Conservation (phyloP, 2,329 filamentous ascomycete genomes). For the Verruconis gallopava region DNA sequence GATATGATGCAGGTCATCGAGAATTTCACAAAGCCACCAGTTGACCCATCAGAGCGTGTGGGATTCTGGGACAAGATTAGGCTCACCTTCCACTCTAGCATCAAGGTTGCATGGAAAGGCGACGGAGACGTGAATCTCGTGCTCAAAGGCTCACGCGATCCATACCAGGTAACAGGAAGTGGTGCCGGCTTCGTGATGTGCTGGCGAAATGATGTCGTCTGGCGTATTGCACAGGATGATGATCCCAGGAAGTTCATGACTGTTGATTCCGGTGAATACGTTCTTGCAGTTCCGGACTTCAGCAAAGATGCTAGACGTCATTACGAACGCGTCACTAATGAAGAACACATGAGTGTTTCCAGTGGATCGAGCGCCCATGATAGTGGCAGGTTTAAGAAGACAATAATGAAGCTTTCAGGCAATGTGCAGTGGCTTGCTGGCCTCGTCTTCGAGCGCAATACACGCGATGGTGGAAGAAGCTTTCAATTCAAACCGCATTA, state of each 20-base stretch:
- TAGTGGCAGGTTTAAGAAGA: slow-evolving; percentile 74
- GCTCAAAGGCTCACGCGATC: slow-evolving; percentile 83
- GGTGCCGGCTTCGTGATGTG: slow-evolving; percentile 97
- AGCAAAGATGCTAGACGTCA: slow-evolving; percentile 71
- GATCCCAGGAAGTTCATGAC: slow-evolving; percentile 91
- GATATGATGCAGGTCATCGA: slow-evolving; percentile 99
- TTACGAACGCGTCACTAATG: slow-evolving; percentile 30
- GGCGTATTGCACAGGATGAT: slow-evolving; percentile 71
- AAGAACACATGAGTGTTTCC: slow-evolving; percentile 44
- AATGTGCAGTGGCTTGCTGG: slow-evolving; percentile 89
- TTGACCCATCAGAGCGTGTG: slow-evolving; percentile 84
- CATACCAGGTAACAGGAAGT: slow-evolving; percentile 82
- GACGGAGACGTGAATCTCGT: slow-evolving; percentile 92
- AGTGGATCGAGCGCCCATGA: slow-evolving; percentile 54
- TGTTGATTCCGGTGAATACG: slow-evolving; percentile 88
- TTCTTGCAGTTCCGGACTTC: slow-evolving; percentile 88
- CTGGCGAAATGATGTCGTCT: slow-evolving; percentile 87
- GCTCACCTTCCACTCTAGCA: slow-evolving; percentile 81
- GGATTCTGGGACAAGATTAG: slow-evolving; percentile 99
- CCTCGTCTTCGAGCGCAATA: slow-evolving; percentile 79
- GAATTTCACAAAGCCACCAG: slow-evolving; percentile 88
- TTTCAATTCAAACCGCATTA: slow-evolving; percentile 92
- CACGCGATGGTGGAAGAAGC: slow-evolving; percentile 57
- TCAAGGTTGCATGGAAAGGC: slow-evolving; percentile 82
- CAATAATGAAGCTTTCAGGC: slow-evolving; percentile 95